Conservation (phyloP, 139 green algal species). For the Astrephomene gubernaculifera region DNA sequence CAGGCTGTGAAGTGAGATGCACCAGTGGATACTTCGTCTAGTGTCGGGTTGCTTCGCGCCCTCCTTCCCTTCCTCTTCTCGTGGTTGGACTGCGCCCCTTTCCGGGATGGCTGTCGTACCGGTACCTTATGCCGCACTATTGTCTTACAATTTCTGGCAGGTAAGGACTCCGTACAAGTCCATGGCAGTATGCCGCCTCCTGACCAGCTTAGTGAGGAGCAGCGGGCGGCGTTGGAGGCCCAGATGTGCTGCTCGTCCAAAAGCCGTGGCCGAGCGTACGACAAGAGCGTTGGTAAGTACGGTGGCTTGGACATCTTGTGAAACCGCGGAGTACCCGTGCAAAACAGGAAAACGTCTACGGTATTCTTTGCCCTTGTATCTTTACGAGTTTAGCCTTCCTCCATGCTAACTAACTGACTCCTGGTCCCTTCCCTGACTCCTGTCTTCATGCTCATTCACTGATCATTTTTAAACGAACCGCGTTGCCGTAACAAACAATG, state of each 20-base stretch:
- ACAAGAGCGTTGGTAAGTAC: conserved; percentile 52
- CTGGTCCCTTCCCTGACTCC: neutral
- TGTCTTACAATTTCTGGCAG: neutral
- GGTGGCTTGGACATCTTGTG: neutral
- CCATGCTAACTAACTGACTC: neutral
- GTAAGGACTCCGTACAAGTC: neutral
- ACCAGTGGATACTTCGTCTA: too few relatives aligned
- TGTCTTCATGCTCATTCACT: neutral
- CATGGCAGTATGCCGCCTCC: conserved; percentile 6
- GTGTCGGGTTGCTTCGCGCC: too few relatives aligned
- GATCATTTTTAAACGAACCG: neutral
- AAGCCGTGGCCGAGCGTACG: conserved; percentile 68
- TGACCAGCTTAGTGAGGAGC: conserved; percentile 22
- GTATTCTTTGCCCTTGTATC: neutral
- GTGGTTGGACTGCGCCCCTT: neutral
- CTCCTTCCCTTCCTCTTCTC: too few relatives aligned
- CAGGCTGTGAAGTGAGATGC: too few relatives aligned
- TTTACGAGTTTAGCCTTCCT: neutral
- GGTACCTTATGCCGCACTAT: too few relatives aligned
- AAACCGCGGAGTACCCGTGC: neutral
- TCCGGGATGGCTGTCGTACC: neutral
- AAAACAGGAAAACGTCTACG: neutral
- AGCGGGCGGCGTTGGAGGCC: conserved; percentile 50
- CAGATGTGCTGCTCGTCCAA: conserved; percentile 65
- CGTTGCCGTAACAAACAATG: neutral